Conservation (phyloP, 495 filamentous ascomycete genomes). For the Annulohypoxylon moriforme region DNA sequence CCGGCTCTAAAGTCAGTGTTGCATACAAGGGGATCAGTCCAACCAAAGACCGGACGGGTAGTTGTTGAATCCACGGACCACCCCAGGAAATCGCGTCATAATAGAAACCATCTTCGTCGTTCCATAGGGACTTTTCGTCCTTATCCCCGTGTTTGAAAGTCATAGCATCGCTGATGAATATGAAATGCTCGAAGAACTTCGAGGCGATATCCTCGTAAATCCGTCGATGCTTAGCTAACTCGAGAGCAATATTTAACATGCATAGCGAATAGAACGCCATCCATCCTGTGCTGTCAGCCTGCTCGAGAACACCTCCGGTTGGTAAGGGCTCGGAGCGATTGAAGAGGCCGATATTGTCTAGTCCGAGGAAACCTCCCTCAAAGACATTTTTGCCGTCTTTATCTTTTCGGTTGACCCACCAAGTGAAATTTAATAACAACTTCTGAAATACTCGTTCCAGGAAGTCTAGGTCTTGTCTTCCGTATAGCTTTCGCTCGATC, state of each 20-base stretch:
- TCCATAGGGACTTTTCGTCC: slow-evolving; percentile 87
- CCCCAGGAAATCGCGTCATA: slow-evolving; percentile 98
- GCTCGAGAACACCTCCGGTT: slow-evolving; percentile 91
- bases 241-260: slow-evolving; percentile 96
- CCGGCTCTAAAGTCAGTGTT: slow-evolving; percentile 90
- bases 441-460: slow-evolving; percentile 97
- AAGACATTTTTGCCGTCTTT: slow-evolving; percentile 94
- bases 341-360: slow-evolving; percentile 97
- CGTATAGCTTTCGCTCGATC: slow-evolving; percentile 97
- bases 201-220: slow-evolving; percentile 98
- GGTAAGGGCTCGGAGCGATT: slow-evolving; percentile 97
- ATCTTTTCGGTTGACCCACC: slow-evolving; percentile 99
- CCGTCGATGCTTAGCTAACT: slow-evolving; percentile 93
- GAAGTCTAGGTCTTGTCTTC: slow-evolving; percentile 93
- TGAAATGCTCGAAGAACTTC: slow-evolving; percentile 99
- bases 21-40: slow-evolving; percentile 94
- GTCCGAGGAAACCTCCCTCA: slow-evolving; percentile 94
- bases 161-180: slow-evolving; percentile 98
- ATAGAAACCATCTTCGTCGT: slow-evolving; percentile 95
- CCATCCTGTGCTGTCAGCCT: slow-evolving; percentile 98
- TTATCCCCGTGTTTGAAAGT: slow-evolving; percentile 83
- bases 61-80: slow-evolving; percentile 89
- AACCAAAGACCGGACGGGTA: slow-evolving; percentile 90
- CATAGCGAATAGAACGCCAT: slow-evolving; percentile 96
- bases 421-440: slow-evolving; percentile 94